Conservation (phyloP, 2,329 filamentous ascomycete species). For the Aspergillus brasiliensis region DNA sequence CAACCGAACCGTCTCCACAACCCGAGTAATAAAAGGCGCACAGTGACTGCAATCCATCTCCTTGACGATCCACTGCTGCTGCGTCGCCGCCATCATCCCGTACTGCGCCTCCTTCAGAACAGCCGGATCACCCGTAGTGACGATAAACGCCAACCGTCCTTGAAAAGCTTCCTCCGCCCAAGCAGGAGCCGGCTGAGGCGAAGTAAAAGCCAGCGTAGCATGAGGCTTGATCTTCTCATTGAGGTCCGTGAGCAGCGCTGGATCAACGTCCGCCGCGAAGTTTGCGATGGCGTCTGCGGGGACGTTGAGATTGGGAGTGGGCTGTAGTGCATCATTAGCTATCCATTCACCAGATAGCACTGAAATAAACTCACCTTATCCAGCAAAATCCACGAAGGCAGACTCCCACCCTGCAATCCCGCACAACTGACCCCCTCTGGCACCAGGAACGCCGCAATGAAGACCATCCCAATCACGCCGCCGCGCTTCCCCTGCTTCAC, state of each 20-base stretch:
- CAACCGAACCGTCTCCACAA: not conserved
- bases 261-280: conserved; percentile 21
- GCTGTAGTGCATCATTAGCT: too few relatives aligned
- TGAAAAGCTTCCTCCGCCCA: conserved; percentile 26
- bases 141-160: conserved; percentile 26
- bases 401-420: conserved; percentile 24
- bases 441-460: conserved; percentile 40
- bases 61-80: conserved; percentile 24
- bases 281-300: conserved; percentile 15
- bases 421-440: conserved; percentile 34
- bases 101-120: conserved; percentile 27
- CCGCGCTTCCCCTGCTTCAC: conserved; percentile 29
- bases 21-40: conserved; percentile 16
- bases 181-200: conserved; percentile 25
- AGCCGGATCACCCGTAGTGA: conserved; percentile 23
- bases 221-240: conserved; percentile 22
- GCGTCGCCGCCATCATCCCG: conserved; percentile 26
- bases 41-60: conserved; percentile 20
- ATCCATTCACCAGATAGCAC: too few relatives aligned
- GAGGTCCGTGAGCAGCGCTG: conserved; percentile 2
- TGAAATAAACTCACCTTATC: conserved; percentile 24
- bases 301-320: conserved; percentile 15
- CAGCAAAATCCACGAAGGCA: conserved; percentile 28
- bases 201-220: conserved; percentile 25
- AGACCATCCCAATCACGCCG: conserved; percentile 34